Evolutionary conservation across 148 eudicot species (phyloP), one percentile per base, ranked within the genome.

Genomic region (Heliosperma pusillum): DNA sequence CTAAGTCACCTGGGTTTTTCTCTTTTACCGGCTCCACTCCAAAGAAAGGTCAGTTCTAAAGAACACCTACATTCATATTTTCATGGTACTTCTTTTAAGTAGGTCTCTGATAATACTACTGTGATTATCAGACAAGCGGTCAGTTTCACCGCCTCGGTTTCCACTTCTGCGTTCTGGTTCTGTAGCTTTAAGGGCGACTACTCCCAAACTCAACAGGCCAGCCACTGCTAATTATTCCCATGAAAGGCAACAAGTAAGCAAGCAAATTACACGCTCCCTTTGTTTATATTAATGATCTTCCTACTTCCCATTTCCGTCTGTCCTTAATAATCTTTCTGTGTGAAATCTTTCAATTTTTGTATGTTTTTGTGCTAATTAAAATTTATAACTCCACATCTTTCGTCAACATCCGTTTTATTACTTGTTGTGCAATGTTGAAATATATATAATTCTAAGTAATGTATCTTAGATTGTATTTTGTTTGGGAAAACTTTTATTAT

Each of bases 131-230:
- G 97, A 85, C 52, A 90, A 82, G 71, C 84, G 96, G 84, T 74
- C 97, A 59, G 87, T 79, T 82, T 94, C 98, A 53, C 98, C 98
- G 0, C 88, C 76, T 69, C 88, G 90, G 52, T 90, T 91, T 76
- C 89, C 96, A 56, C 90, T 91, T 81, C 42, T 85, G 67, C 90
- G 91, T 40, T 83, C 90, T 63, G 97, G 95, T 52, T 94, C 98
- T 45, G 79, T 88, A 59, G 84, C 92, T 71, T 86, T 88, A 57
- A 84, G 95, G 81, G 81, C 91, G 33, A 84, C 84, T 9, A 71
- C 80, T 1, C 88, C 83, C 65, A 89, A 87, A 78, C 67, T 77
- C 26, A 85, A 81, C 56, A 71, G 86, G 44, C 76, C 87, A 15
- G 81, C 83, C 25, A 80, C 83, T 62, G 88, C 97, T 61, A 95